Evolutionary conservation across 1,284 basidiomycete species (phyloP).

Genomic region (Rhodotorula glutinis): DNA sequence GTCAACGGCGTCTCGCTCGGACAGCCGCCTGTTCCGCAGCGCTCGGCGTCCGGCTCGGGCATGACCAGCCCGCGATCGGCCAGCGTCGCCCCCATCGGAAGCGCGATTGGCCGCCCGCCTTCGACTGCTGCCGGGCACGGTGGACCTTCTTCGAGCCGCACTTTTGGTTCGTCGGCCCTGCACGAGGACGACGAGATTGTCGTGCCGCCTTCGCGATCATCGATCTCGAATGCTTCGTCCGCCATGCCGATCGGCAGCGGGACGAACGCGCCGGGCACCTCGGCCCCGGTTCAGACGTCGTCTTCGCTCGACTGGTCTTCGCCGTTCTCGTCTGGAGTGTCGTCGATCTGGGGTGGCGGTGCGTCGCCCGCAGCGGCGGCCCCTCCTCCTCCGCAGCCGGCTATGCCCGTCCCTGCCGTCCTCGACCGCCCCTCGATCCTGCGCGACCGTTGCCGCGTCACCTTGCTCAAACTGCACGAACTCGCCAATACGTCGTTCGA

Average conservation of each 20-base stretch:
- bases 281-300: neutral
- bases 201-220: slow-evolving; percentile 28
- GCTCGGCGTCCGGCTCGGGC: neutral
- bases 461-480: slow-evolving; percentile 40
- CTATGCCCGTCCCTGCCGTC: slow-evolving; percentile 27
- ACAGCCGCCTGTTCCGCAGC: slow-evolving; percentile 14
- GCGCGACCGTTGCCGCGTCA: slow-evolving; percentile 40
- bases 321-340: slow-evolving; percentile 1
- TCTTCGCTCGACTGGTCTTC: slow-evolving; percentile 4
- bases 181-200: slow-evolving; percentile 40
- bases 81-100: slow-evolving; percentile 25
- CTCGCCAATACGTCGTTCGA: slow-evolving; percentile 18
- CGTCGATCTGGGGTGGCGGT: slow-evolving; percentile 34
- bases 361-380: slow-evolving; percentile 14
- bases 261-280: neutral
- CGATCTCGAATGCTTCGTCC: slow-evolving; percentile 17
- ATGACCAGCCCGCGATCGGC: slow-evolving; percentile 13
- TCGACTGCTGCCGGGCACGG: slow-evolving; percentile 16
- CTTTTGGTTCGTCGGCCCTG: slow-evolving; percentile 36
- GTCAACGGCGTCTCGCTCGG: slow-evolving; percentile 21
- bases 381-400: slow-evolving; percentile 3
- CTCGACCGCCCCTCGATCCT: slow-evolving; percentile 41
- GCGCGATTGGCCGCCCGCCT: slow-evolving; percentile 29
- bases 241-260: slow-evolving; percentile 7
- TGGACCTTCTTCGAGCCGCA: slow-evolving; percentile 17